A percentile compares a stretch with the other conserved stretches of the same genome.
Conservation (phyloP, 495 filamentous ascomycete species). For the Talaromyces wortmannii region DNA sequence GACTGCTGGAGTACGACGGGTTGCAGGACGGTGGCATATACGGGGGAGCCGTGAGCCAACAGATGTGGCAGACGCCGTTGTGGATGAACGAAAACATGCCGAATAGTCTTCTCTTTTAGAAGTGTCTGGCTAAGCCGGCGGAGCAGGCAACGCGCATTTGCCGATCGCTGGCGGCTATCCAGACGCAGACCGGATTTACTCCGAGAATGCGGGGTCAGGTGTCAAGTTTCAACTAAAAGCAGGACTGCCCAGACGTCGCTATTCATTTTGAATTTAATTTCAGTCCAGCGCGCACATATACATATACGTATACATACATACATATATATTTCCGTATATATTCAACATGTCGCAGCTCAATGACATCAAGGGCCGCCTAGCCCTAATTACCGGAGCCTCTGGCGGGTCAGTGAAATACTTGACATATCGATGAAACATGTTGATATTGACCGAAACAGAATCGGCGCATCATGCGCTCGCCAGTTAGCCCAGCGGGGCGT, state of each 20-base stretch:
- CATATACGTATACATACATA: neutral
- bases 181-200: neutral
- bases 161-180: neutral
- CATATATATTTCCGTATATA: neutral
- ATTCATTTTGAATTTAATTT: neutral
- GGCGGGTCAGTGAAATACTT: conserved; percentile 44
- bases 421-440: neutral
- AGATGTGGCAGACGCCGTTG: conserved; percentile 31
- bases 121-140: neutral
- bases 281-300: too few species aligned
- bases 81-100: conserved; percentile 37
- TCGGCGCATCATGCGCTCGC: conserved; percentile 54
- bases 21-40: conserved; percentile 1
- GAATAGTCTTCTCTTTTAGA: conserved; percentile 33
- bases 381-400: conserved; percentile 59
- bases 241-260: neutral
- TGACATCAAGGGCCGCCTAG: conserved; percentile 49
- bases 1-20: conserved; percentile 20
- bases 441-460: conserved; percentile 23
- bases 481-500: conserved; percentile 46
- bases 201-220: neutral
- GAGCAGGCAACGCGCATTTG: neutral
- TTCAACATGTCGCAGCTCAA: conserved; percentile 20
- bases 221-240: neutral
- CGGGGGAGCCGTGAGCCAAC: conserved; percentile 7